Evolutionary conservation across 2,329 filamentous ascomycete species (phyloP).

Genomic region (Fusarium sp.): DNA sequence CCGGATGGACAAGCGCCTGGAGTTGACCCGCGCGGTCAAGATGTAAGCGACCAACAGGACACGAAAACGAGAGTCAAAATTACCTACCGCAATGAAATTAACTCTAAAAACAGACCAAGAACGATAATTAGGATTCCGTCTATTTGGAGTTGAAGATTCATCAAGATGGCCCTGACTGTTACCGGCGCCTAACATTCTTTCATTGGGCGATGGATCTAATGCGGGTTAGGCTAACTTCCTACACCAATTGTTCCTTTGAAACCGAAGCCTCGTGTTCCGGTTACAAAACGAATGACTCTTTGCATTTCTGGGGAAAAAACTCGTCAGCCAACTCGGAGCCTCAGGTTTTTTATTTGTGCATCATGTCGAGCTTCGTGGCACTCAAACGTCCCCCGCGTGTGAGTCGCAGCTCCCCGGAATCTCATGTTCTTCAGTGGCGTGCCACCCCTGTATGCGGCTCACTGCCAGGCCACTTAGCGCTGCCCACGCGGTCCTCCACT

Average conservation of each 20-base stretch:
- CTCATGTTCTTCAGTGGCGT: background rate
- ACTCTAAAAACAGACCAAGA: background rate
- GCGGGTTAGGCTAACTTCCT: background rate
- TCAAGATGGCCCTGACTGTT: background rate
- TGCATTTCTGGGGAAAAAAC: background rate
- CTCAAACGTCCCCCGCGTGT: background rate
- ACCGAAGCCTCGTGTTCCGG: background rate
- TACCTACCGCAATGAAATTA: background rate
- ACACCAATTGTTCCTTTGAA: background rate
- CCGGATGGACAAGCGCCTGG: constrained; percentile 6
- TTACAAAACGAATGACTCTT: background rate
- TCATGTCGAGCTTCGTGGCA: background rate
- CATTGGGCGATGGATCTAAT: background rate
- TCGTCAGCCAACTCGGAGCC: background rate
- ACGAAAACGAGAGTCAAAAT: constrained; percentile 9
- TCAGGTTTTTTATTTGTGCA: background rate
- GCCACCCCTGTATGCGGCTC: background rate
- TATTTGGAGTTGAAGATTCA: no score
- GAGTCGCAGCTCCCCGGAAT: background rate
- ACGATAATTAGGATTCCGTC: no score
- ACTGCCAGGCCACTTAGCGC: constrained; percentile 20
- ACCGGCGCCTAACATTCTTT: background rate
- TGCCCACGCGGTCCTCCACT: background rate
- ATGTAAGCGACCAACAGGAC: constrained; percentile 22
- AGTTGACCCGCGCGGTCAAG: background rate